These are phyloP conservation scores for Calonectria henricotiae DNA, from an alignment of 2,329 filamentous ascomycete genomes.

Conservation along the genomic window DNA sequence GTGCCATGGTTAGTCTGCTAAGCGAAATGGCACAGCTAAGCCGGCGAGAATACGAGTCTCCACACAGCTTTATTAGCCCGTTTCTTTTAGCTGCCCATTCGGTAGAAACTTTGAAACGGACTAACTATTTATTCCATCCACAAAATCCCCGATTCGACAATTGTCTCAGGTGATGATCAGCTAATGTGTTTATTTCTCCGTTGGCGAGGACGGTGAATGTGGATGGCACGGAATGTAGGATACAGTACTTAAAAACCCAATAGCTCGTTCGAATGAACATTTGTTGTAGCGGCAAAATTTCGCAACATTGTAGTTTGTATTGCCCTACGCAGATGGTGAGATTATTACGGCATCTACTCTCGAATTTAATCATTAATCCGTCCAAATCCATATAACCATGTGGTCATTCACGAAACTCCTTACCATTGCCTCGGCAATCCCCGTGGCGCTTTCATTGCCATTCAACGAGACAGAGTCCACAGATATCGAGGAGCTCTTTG, in stretches of 20 bases:
- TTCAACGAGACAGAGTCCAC: constrained; percentile 31
- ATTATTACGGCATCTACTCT: background rate
- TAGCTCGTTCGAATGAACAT: background rate
- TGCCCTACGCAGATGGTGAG: no score
- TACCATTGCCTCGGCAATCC: constrained; percentile 22
- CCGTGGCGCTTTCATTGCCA: constrained; percentile 46
- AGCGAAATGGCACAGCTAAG: constrained; percentile 4
- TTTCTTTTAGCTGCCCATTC: constrained; percentile 20
- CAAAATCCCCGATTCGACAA: background rate
- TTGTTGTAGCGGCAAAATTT: no score
- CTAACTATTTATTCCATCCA: constrained; percentile 19
- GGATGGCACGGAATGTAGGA: no score
- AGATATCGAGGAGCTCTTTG: constrained; percentile 50
- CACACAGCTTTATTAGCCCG: constrained; percentile 21
- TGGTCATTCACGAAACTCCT: constrained; percentile 12
- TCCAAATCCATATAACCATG: background rate
- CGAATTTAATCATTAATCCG: background rate
- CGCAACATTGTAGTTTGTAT: no score
- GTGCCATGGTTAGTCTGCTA: background rate
- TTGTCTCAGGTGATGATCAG: constrained; percentile 1
- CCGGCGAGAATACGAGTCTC: constrained; percentile 5
- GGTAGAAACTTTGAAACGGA: constrained; percentile 13
- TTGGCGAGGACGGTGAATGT: background rate
- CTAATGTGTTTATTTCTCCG: background rate
- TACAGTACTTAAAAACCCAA: background rate